A percentile compares a stretch with the other conserved stretches of the same genome.
Conservation (phyloP, 495 filamentous ascomycete genomes). For the Pseudomonodictys pantanalensis region DNA sequence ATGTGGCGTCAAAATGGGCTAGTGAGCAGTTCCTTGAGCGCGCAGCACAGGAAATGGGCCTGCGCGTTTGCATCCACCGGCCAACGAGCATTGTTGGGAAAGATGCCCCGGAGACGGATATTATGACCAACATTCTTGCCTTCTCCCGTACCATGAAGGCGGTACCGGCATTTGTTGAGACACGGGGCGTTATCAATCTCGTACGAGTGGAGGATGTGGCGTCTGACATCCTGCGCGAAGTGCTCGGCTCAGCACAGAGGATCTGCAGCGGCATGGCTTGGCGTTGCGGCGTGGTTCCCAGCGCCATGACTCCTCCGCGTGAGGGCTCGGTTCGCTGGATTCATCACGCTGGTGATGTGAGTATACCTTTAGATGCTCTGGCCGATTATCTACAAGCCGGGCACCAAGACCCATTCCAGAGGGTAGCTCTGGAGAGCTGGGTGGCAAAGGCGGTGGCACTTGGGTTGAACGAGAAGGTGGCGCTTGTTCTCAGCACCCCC, state of each 20-base stretch:
- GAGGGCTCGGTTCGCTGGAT: not conserved
- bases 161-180: not conserved
- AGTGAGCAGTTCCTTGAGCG: slow-evolving; percentile 11
- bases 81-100: not conserved
- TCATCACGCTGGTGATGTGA: not conserved
- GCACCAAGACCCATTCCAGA: not conserved
- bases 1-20: slow-evolving; percentile 1
- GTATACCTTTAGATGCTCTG: not conserved
- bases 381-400: not conserved
- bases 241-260: not conserved
- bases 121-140: not conserved
- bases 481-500: not conserved
- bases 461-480: not conserved
- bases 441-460: not conserved
- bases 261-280: not conserved
- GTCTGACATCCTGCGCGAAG: not conserved
- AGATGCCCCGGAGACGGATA: not conserved
- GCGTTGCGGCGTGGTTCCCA: not conserved
- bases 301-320: not conserved
- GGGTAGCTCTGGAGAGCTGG: not conserved
- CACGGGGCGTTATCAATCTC: not conserved
- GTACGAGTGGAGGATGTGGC: not conserved
- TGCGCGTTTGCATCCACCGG: too few species aligned
- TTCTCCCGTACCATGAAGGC: not conserved
- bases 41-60: too few species aligned